Evolutionary conservation across 2,329 filamentous ascomycete genomes (phyloP).

Genomic region (Ophiostoma tasmaniense): DNA sequence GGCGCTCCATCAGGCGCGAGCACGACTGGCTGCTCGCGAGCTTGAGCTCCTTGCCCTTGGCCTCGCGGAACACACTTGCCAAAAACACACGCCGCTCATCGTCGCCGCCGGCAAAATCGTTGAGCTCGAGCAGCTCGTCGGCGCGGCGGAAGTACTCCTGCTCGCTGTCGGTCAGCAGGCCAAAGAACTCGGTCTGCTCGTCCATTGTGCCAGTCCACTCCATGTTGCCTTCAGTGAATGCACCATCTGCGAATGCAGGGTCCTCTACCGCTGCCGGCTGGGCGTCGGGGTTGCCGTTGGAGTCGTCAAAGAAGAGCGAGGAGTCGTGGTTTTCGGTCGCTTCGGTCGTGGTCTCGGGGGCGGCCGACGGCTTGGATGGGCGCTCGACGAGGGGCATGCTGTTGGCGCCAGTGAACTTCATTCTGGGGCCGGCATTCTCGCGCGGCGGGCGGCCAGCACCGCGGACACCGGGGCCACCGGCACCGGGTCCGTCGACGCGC

Average conservation of each 20-base stretch:
- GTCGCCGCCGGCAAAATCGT: conserved; percentile 64
- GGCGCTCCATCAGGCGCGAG: conserved; percentile 81
- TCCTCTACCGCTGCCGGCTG: background rate
- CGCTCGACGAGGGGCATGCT: conserved; percentile 9
- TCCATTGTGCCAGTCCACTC: conserved; percentile 39
- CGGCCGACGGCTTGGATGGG: background rate
- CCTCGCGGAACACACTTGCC: conserved; percentile 77
- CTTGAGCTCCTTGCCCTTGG: conserved; percentile 88
- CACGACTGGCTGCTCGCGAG: conserved; percentile 92
- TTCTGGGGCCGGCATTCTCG: background rate
- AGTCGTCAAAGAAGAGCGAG: conserved; percentile 9
- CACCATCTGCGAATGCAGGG: background rate
- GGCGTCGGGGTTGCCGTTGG: background rate
- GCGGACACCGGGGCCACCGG: background rate
- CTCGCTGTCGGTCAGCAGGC: conserved; percentile 84
- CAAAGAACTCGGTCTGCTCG: conserved; percentile 64
- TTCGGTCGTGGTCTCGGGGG: background rate
- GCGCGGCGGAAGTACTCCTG: conserved; percentile 91
- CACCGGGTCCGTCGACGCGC: background rate
- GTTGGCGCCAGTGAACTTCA: conserved; percentile 15
- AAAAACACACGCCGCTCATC: conserved; percentile 67
- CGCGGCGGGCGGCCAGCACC: background rate
- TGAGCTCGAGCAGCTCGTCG: conserved; percentile 80
- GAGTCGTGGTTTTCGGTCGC: background rate
- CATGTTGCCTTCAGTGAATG: conserved; percentile 27